These are phyloP conservation scores for Globisporangium carolinianum DNA, from an alignment of 352 stramenopile genomes.

Conservation along the genomic window DNA sequence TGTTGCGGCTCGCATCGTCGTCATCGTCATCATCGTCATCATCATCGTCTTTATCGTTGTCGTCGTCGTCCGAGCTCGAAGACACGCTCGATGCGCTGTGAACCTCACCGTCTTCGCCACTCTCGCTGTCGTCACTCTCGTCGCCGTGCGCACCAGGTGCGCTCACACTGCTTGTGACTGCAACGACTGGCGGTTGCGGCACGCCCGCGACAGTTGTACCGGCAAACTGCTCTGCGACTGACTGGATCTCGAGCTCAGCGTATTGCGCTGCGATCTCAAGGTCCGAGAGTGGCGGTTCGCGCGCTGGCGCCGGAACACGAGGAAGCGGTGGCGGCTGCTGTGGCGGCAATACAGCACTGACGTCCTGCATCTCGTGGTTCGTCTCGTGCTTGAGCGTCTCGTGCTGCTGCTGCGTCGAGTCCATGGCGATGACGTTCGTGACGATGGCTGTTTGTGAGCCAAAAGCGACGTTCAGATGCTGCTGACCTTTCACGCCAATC, in stretches of 20 bases:
- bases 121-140: conserved; percentile 4
- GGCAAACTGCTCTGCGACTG: conserved; percentile 35
- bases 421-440: too few species aligned
- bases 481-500: neutral
- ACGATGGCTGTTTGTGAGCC: too few species aligned
- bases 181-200: neutral
- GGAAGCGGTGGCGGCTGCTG: neutral
- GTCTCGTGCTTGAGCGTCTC: neutral
- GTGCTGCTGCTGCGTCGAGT: too few species aligned
- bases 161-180: neutral
- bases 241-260: conserved; percentile 42
- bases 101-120: conserved; percentile 13
- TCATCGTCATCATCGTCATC: conserved; percentile 10
- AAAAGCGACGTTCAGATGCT: too few species aligned
- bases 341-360: neutral
- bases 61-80: conserved; percentile 15
- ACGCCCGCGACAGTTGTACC: conserved; percentile 15
- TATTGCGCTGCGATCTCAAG: conserved; percentile 47
- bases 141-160: neutral
- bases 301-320: neutral
- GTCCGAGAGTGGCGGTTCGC: conserved; percentile 22
- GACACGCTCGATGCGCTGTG: conserved; percentile 2
- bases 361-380: conserved; percentile 8
- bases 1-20: conserved; percentile 27
- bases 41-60: conserved; percentile 10